These are phyloP conservation scores for Pythium utonaiense DNA, from an alignment of 352 stramenopile species.

Conservation along the genomic window DNA sequence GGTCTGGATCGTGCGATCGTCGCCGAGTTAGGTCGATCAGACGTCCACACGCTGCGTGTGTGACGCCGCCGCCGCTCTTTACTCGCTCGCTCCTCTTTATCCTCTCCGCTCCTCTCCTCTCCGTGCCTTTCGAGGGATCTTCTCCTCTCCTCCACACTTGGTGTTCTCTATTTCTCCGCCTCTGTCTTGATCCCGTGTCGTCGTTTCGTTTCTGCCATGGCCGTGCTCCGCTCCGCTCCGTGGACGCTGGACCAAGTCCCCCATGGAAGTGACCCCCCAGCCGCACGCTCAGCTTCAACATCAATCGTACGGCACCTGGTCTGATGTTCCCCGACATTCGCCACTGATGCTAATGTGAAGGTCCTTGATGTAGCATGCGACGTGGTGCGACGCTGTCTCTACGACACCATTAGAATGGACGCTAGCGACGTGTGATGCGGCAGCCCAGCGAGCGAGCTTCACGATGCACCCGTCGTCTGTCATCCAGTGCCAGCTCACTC, in stretches of 20 bases:
- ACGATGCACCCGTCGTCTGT: not conserved
- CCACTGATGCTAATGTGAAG: not conserved
- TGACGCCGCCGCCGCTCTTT: not conserved
- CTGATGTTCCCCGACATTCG: not conserved
- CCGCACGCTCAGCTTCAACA: conserved; percentile 2
- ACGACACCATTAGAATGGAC: conserved; percentile 1
- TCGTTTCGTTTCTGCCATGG: conserved; percentile 6
- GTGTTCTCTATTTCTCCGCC: not conserved
- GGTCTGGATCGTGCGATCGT: not conserved
- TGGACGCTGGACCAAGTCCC: conserved; percentile 3
- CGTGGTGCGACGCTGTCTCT: conserved; percentile 2
- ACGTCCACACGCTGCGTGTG: not conserved
- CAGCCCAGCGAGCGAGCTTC: not conserved
- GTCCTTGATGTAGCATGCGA: not conserved
- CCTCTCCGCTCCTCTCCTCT: not conserved
- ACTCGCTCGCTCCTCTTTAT: not conserved
- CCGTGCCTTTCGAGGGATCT: too few species aligned
- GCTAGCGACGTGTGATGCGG: conserved; percentile 4
- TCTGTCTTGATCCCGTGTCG: not conserved
- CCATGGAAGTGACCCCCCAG: not conserved
- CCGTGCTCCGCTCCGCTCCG: conserved; percentile 10
- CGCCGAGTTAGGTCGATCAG: not conserved
- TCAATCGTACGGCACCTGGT: not conserved
- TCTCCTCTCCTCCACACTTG: not conserved
- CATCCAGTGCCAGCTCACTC: not conserved